Evolutionary conservation across 2,329 filamentous ascomycete genomes (phyloP), one percentile per base, ranked within the genome.

Genomic region (Curvularia sp.): DNA sequence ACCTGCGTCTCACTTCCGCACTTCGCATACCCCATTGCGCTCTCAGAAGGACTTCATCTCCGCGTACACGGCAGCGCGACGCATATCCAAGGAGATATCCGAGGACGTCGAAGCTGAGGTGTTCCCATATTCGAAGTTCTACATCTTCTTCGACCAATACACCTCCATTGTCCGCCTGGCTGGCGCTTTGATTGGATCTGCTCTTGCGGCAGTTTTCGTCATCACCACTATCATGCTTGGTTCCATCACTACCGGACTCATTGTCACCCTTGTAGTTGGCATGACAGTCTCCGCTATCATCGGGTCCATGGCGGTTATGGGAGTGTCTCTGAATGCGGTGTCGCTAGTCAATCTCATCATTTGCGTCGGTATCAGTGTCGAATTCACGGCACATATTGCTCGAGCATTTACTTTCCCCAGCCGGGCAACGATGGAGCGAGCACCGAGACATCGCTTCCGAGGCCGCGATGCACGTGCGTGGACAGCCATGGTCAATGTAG

Each of bases 141-240:
- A 99, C 81, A 93, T 99, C 75, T 99, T 98, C 85, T 99, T 99
- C 75, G 95, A 99, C 75, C 95, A 98, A 75, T 99, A 99, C 73
- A 85, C 92, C 5, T 86, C 86, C 57, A 98, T 99, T 61, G 87
- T 96, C 20, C 84, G 85, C 10, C 84, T 98, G 4, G 93, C 94
- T 0, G 89, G 85, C 0, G 87, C 89, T 0, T 86, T 99, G 1
- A 85, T 99, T 30, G 89, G 90, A 41, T 90, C 91, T 3, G 94
- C 93, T 0, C 83, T 98, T 13, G 91, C 85, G 26, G 91, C 97
- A 64, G 96, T 98, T 59, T 89, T 97, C 58, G 74, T 90, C 59
- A 85, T 99, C 46, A 89, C 92, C 0, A 88, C 89, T 0, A 68
- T 93, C 13, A 86, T 99, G 0, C 85, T 99, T 2, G 96, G 96